A percentile compares a stretch with the other conserved stretches of the same genome.
Evolutionary conservation across 805 yeast species (phyloP).

Genomic region (Wickerhamiella siamensis): DNA sequence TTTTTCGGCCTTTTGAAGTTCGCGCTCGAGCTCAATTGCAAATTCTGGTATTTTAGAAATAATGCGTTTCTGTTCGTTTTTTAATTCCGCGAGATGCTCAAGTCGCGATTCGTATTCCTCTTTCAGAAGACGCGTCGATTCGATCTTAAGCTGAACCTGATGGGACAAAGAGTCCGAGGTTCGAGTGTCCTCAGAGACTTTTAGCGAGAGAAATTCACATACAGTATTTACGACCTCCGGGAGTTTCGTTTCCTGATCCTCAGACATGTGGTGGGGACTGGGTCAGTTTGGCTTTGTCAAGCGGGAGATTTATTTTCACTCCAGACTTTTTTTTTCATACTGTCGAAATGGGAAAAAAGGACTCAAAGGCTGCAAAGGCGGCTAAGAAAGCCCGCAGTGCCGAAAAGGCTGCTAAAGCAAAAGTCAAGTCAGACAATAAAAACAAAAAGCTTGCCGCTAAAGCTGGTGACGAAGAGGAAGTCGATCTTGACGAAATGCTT

Average conservation of each 20-base stretch:
- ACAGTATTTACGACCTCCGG: no score
- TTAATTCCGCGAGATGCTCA: not conserved
- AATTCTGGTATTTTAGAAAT: not conserved
- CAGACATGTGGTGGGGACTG: no score
- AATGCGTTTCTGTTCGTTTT: not conserved
- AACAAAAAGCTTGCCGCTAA: slow-evolving; percentile 63
- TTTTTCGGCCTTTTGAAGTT: not conserved
- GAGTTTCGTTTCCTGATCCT: no score
- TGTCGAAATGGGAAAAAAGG: slow-evolving; percentile 76
- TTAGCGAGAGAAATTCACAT: not conserved
- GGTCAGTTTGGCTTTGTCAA: no score
- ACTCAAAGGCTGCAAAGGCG: slow-evolving; percentile 71
- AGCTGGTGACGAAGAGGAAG: slow-evolving; percentile 66
- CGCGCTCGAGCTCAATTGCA: not conserved
- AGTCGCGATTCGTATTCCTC: not conserved
- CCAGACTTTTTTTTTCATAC: no score
- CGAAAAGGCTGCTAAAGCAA: slow-evolving; percentile 64
- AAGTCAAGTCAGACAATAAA: slow-evolving; percentile 58
- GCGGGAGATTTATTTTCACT: no score
- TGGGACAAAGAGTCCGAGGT: not conserved
- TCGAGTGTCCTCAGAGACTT: not conserved
- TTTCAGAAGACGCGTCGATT: not conserved
- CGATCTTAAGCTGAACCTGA: not conserved
- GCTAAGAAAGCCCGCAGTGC: slow-evolving; percentile 83
- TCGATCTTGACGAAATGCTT: slow-evolving; percentile 73